Evolutionary conservation across 2,329 filamentous ascomycete species (phyloP).

Genomic region (Colletotrichum incanum): DNA sequence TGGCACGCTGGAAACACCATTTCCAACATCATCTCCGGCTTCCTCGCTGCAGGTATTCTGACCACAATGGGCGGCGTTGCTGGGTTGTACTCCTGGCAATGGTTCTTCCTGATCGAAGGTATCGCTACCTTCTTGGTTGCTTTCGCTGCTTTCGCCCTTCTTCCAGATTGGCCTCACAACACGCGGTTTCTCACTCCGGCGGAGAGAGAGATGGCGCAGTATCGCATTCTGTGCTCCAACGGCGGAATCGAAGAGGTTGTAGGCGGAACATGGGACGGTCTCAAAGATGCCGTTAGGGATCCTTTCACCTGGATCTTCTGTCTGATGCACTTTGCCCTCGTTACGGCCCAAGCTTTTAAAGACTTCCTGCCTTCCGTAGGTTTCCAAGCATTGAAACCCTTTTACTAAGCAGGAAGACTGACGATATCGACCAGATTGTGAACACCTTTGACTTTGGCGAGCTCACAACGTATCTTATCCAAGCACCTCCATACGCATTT

Average conservation of each 20-base stretch:
- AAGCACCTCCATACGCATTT: constrained; percentile 59
- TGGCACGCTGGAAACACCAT: constrained; percentile 63
- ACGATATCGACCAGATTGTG: constrained; percentile 44
- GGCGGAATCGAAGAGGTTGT: constrained; percentile 54
- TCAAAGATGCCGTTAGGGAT: constrained; percentile 52
- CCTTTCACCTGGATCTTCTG: constrained; percentile 59
- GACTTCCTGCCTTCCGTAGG: constrained; percentile 59
- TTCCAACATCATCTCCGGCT: constrained; percentile 61
- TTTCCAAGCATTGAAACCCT: not conserved
- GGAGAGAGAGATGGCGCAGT: constrained; percentile 57
- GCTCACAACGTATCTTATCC: constrained; percentile 55
- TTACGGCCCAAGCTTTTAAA: constrained; percentile 59
- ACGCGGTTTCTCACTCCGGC: constrained; percentile 57
- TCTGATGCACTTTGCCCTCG: constrained; percentile 60
- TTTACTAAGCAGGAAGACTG: no score
- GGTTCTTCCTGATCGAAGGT: constrained; percentile 63
- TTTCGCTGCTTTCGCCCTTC: constrained; percentile 52
- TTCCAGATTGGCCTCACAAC: constrained; percentile 58
- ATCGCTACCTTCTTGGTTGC: constrained; percentile 54
- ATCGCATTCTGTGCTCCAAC: constrained; percentile 53
- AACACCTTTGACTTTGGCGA: constrained; percentile 49
- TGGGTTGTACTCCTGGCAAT: constrained; percentile 59
- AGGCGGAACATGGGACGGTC: constrained; percentile 55
- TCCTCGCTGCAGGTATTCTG: constrained; percentile 61
- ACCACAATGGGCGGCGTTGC: constrained; percentile 58